phyloP scores from a whole-genome alignment of 2,329 filamentous ascomycete genomes.

The Ceratocystis eucalypticola region DNA sequence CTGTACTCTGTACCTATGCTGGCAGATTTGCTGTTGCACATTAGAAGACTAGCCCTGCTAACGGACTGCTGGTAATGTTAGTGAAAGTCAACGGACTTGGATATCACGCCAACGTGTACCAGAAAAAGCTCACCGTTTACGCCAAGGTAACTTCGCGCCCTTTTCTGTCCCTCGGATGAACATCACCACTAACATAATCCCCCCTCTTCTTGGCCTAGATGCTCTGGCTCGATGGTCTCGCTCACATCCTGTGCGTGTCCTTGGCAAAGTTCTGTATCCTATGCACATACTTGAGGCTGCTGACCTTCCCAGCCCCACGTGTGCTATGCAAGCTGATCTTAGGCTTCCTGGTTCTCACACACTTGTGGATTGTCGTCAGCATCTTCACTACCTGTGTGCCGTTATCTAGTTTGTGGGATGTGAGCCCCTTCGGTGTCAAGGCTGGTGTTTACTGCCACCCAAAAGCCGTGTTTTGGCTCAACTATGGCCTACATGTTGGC shows the following conservation, averaged over 20 bases:
- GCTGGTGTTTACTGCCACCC: slow-evolving; percentile 17
- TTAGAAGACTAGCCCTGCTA: neutral
- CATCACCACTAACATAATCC: neutral
- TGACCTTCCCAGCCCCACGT: slow-evolving; percentile 21
- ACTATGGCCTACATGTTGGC: slow-evolving; percentile 24
- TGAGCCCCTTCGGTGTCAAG: neutral
- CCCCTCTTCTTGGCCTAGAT: neutral
- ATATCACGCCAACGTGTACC: neutral
- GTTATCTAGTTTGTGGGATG: slow-evolving; percentile 20
- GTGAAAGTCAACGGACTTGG: slow-evolving; percentile 17
- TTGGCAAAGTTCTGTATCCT: slow-evolving; percentile 23
- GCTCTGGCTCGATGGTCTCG: slow-evolving; percentile 18
- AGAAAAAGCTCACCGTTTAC: slow-evolving; percentile 10
- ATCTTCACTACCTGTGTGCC: slow-evolving; percentile 22
- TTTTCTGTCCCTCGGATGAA: neutral
- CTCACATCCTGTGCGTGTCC: slow-evolving; percentile 20
- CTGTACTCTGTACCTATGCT: too few species aligned
- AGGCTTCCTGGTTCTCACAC: slow-evolving; percentile 20
- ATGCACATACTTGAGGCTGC: slow-evolving; percentile 22
- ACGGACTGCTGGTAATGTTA: neutral
- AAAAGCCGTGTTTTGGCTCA: slow-evolving; percentile 23
- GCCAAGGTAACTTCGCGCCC: slow-evolving; percentile 13
- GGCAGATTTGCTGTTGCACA: neutral
- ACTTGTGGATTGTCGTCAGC: slow-evolving; percentile 22
- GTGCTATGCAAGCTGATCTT: slow-evolving; percentile 20